Evolutionary conservation across 148 eudicot species (phyloP), one percentile per base, ranked within the genome.

Genomic region (Drosera capensis): DNA sequence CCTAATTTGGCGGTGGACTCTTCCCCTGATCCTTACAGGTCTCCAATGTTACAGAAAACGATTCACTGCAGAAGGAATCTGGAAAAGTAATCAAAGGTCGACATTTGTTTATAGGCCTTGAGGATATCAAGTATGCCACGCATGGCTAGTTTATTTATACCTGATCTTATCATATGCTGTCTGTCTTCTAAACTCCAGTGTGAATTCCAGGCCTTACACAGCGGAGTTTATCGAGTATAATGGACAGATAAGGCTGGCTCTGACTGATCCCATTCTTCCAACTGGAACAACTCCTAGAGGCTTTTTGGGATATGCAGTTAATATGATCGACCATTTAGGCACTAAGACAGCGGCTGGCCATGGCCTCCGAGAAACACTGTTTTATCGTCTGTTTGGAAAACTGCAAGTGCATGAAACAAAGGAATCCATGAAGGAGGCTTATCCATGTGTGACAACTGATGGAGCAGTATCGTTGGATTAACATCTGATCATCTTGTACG

Each of bases 401-500:
- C 67, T 77, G 35, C 94, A 84, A 64, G 84, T 84, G 13, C 79
- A 76, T 46, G 50, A 68, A 53, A 65, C 68, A 3, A 73, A 59
- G 50, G 59, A 46, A n/a, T 2, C 45, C 49, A 73, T 83, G 81
- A 64, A 44, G 40, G 35, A 7, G 43, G 87, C 84, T 5, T 49
- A 17, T 14, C 35, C 65, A 14, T 76, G 71, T 51, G 60, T 73
- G 30, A 56, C 23, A 14, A 28, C 4, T 3, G 41, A 59, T 16
- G 77, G 72, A 40, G 94, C 94, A 9, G 49, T 83, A n/a, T 79
- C 87, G 3, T 49, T 83, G 51, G 88, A 83, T 63, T 84, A 87
- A 14, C 70, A 76, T 9, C 67, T 76, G 15, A 40, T 83, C 20
- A 64, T n/a, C n/a, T n/a, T n/a, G n/a, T n/a, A n/a, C n/a, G 56